These are phyloP conservation scores for Aeminium ludgeri DNA, from an alignment of 495 filamentous ascomycete species.

Conservation along the genomic window DNA sequence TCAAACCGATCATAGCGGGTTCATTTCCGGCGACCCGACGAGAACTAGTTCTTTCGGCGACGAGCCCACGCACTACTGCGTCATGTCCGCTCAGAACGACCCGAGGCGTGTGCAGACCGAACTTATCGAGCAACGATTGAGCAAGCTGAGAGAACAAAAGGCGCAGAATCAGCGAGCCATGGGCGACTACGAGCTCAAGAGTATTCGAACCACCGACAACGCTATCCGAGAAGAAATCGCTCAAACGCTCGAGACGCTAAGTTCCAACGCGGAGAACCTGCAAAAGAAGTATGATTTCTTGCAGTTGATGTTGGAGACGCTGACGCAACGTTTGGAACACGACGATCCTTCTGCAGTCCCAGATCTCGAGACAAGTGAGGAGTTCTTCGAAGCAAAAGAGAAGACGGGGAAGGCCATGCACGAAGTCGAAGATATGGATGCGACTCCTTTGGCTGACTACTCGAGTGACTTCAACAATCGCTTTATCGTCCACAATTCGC, in stretches of 20 bases:
- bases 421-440: conserved; percentile 26
- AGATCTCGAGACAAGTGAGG: conserved; percentile 30
- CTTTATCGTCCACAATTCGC: conserved; percentile 93
- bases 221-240: conserved; percentile 30
- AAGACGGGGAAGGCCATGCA: conserved; percentile 25
- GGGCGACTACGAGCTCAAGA: conserved; percentile 29
- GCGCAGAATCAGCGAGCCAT: conserved; percentile 40
- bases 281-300: conserved; percentile 63
- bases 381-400: conserved; percentile 32
- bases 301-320: conserved; percentile 49
- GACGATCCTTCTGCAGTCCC: conserved; percentile 30
- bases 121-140: conserved; percentile 63
- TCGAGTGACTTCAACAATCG: conserved; percentile 92
- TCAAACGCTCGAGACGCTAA: conserved; percentile 48
- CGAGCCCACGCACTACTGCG: conserved; percentile 82
- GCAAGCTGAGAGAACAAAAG: conserved; percentile 61
- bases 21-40: conserved; percentile 48
- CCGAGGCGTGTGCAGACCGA: conserved; percentile 77
- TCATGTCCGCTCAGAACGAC: conserved; percentile 85
- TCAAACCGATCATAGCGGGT: conserved; percentile 76
- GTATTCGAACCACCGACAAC: conserved; percentile 27
- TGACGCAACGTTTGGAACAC: conserved; percentile 39
- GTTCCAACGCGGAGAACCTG: conserved; percentile 52
- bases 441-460: conserved; percentile 45
- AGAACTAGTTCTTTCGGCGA: conserved; percentile 74